phyloP scores from a whole-genome alignment of 1,139 yeast genomes.

The Yamadazyma dendronema region DNA sequence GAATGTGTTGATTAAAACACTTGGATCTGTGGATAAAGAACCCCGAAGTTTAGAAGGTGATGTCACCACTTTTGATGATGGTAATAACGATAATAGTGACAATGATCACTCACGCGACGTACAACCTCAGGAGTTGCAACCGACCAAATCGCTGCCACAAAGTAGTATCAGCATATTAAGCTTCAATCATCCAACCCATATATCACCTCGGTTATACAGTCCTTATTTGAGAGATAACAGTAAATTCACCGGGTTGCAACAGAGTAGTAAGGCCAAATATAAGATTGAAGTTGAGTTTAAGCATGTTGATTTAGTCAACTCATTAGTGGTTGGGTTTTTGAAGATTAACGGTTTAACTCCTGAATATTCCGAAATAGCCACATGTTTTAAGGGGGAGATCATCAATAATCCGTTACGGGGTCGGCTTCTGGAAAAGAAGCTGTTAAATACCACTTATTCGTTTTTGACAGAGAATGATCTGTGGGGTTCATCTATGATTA shows the following conservation, averaged over 20 bases:
- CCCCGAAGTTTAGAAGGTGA: neutral
- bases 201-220: constrained; percentile 21
- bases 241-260: constrained; percentile 67
- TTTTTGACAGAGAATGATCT: constrained; percentile 40
- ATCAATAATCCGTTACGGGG: constrained; percentile 50
- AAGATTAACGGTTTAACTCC: constrained; percentile 80
- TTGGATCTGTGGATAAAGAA: neutral
- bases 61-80: neutral
- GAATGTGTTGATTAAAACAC: neutral
- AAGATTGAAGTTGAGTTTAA: constrained; percentile 72
- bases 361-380: constrained; percentile 73
- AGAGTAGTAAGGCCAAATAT: constrained; percentile 64
- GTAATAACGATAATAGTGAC: neutral
- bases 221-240: constrained; percentile 62
- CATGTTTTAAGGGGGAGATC: constrained; percentile 86
- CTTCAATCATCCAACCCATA: constrained; percentile 11
- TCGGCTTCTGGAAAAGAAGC: constrained; percentile 11
- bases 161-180: constrained; percentile 12
- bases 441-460: constrained; percentile 23
- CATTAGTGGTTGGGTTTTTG: constrained; percentile 71
- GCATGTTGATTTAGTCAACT: constrained; percentile 60
- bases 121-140: neutral
- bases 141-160: neutral
- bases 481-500: constrained; percentile 65
- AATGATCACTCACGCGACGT: neutral